Evolutionary conservation across 345 rosid species (phyloP).

Genomic region (Firmiana major): DNA sequence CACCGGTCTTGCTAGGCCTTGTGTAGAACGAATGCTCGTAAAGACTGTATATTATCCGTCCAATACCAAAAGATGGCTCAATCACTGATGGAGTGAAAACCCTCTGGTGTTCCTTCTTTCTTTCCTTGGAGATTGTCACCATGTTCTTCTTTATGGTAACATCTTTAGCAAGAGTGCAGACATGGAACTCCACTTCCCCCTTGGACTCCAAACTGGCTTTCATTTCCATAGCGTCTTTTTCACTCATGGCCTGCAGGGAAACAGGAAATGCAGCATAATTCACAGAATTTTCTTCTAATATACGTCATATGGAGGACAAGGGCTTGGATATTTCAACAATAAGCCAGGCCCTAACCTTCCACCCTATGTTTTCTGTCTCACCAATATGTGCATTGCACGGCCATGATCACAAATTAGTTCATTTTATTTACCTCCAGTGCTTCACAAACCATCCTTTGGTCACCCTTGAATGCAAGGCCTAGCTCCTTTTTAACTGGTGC

Average conservation of each 20-base stretch:
- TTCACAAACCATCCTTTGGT: conserved; percentile 75
- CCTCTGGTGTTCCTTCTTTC: conserved; percentile 78
- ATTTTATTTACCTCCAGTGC: conserved; percentile 58
- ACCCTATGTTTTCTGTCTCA: not conserved
- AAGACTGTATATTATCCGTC: conserved; percentile 83
- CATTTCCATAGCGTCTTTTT: conserved; percentile 86
- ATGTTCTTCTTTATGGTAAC: conserved; percentile 65
- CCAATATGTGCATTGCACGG: not conserved
- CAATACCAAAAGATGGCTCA: conserved; percentile 92
- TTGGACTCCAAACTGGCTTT: conserved; percentile 72
- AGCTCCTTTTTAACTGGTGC: conserved; percentile 75
- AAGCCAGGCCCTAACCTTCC: not conserved
- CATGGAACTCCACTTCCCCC: conserved; percentile 71
- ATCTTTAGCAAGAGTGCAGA: conserved; percentile 64
- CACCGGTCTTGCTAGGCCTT: conserved; percentile 82
- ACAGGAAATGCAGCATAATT: not conserved
- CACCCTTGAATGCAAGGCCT: conserved; percentile 83
- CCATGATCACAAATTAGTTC: not conserved
- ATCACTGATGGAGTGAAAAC: conserved; percentile 88
- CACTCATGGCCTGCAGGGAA: conserved; percentile 64
- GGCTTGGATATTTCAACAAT: not conserved
- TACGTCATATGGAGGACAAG: not conserved
- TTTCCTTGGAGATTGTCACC: conserved; percentile 85
- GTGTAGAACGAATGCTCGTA: conserved; percentile 80
- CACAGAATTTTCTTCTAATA: not conserved